Evolutionary conservation across 2,329 filamentous ascomycete genomes (phyloP), one percentile per base, ranked within the genome.

Genomic region (Cytospora chrysosperma): DNA sequence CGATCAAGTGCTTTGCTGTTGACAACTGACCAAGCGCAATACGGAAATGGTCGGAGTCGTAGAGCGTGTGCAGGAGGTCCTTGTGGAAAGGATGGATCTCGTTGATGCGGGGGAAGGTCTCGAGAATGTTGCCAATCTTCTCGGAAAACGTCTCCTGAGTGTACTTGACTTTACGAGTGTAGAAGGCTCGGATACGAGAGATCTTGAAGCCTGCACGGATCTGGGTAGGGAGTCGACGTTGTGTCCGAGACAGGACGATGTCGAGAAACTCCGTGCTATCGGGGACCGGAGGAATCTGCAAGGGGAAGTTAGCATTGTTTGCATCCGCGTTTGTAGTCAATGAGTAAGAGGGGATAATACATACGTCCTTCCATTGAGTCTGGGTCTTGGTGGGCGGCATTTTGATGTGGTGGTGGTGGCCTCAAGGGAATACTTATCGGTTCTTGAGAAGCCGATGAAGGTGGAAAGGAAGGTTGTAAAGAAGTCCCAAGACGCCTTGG

Each of bases 161-260:
- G 79, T 93, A 99, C 79, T 98, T 98, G 84, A 97, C 93, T 80
- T 98, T 98, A 76, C 95, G 85, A 53, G 94, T 97, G 78, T 98
- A 98, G 81, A 98, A 98, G 56, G 82, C 82, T 76, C 94, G 85
- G 73, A 98, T 97, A 85, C 94, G 88, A 75, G 88, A 91, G 75
- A 98, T 97, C 79, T 97, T 90, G 84, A 99, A 99, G 65, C 95
- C 95, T 49, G 93, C 87, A 72, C 95, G 88, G 75, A 99, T 98
- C 82, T 97, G 93, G 0, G 75, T 99, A 17, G 95, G 95, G 68
- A 99, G 83, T 67, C 94, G 89, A 74, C 94, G 86, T 83, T 98
- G 94, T 5, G 93, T 97, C 70, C 95, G 85, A 74, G 91, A 96
- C 72, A 99, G 85, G 69, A 98, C 93, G 76, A 99, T 97, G 79